These are phyloP conservation scores for Przewalskia tangutica DNA, from an alignment of 257 asterid genomes.

Conservation along the genomic window DNA sequence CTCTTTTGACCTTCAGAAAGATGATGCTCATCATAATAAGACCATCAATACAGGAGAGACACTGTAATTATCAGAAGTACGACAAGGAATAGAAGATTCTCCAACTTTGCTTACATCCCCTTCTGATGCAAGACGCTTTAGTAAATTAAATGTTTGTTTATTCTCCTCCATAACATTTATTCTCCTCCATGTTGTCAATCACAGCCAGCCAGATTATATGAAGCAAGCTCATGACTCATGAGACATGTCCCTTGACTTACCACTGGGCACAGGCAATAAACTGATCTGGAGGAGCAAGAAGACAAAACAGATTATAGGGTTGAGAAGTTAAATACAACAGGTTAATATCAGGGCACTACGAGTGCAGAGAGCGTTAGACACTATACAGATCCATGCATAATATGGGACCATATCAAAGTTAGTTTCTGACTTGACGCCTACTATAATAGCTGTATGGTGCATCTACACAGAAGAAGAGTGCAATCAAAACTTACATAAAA, in stretches of 20 bases:
- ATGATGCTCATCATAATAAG: neutral
- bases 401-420: neutral
- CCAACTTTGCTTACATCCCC: slow-evolving; percentile 46
- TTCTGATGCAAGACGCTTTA: slow-evolving; percentile 57
- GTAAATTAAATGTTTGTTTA: slow-evolving; percentile 42
- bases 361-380: neutral
- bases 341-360: neutral
- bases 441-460: neutral
- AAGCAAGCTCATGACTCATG: slow-evolving; percentile 55
- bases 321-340: neutral
- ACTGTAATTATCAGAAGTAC: neutral
- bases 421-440: neutral
- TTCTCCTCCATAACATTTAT: slow-evolving; percentile 57
- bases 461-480: neutral
- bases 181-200: slow-evolving; percentile 66
- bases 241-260: slow-evolving; percentile 57
- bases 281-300: slow-evolving; percentile 45
- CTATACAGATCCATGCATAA: neutral
- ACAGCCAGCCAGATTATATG: slow-evolving; percentile 68
- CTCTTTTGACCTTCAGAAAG: neutral
- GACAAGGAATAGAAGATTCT: neutral
- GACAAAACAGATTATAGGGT: neutral
- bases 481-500: neutral
- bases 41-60: neutral
- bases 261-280: slow-evolving; percentile 78